Conservation (phyloP, 2,329 filamentous ascomycete species). For the Coniella lustricola region DNA sequence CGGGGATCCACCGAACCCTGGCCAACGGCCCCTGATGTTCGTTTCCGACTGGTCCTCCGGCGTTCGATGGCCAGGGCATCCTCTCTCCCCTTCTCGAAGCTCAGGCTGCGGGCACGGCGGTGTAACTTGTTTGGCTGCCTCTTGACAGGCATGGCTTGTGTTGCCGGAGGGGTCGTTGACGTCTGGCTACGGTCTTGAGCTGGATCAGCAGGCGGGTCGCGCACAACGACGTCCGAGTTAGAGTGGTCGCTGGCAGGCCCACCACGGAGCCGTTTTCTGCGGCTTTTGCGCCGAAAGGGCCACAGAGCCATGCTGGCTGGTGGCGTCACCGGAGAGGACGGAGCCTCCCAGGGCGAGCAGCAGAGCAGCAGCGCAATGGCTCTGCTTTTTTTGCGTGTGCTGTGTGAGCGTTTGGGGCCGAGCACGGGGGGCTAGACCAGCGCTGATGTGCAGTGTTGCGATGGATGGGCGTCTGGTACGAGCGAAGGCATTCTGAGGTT, state of each 20-base stretch:
- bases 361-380: conserved; percentile 3
- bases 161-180: conserved; percentile 23
- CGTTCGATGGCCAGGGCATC: conserved; percentile 43
- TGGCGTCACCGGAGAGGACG: no score
- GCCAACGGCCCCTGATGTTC: conserved; percentile 19
- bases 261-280: conserved; percentile 50
- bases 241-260: conserved; percentile 37
- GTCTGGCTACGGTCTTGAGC: conserved; percentile 29
- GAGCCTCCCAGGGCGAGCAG: neutral
- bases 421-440: no score
- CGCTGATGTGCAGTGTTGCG: conserved; percentile 2
- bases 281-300: conserved; percentile 72
- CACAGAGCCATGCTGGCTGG: conserved; percentile 61
- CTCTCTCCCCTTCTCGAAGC: conserved; percentile 54
- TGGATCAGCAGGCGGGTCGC: conserved; percentile 13
- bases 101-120: conserved; percentile 46
- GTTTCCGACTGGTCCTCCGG: conserved; percentile 20
- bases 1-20: conserved; percentile 15
- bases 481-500: conserved; percentile 17
- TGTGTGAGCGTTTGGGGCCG: no score
- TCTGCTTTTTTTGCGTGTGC: no score
- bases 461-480: conserved; percentile 4
- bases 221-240: conserved; percentile 38
- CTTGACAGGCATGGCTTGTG: conserved; percentile 28
- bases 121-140: conserved; percentile 42